These are phyloP conservation scores for Kwoniella bestiolae DNA, from an alignment of 768 basidiomycete genomes.

Conservation along the genomic window DNA sequence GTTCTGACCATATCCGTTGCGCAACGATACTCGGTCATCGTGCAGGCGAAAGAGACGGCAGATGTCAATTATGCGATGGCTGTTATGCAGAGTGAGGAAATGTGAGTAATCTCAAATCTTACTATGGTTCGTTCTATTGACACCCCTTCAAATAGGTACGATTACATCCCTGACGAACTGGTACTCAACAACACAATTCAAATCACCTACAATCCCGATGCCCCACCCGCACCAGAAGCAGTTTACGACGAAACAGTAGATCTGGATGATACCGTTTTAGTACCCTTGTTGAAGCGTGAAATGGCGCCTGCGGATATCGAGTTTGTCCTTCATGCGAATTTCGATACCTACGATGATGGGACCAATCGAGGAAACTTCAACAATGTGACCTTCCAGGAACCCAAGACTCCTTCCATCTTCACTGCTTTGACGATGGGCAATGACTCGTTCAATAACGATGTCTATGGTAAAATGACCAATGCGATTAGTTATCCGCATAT, in stretches of 20 bases:
- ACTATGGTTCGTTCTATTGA: neutral
- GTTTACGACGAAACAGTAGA: slow-evolving; percentile 58
- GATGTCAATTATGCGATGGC: slow-evolving; percentile 78
- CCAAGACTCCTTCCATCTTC: slow-evolving; percentile 73
- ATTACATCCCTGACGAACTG: slow-evolving; percentile 72
- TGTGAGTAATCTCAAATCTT: slow-evolving; percentile 57
- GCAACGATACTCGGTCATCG: slow-evolving; percentile 90
- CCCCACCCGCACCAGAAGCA: slow-evolving; percentile 63
- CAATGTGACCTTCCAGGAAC: slow-evolving; percentile 59
- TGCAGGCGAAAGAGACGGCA: slow-evolving; percentile 86
- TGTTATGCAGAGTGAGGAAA: slow-evolving; percentile 70
- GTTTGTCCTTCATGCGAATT: slow-evolving; percentile 72
- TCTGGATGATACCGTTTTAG: slow-evolving; percentile 42
- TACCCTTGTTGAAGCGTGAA: slow-evolving; percentile 66
- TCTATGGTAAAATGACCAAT: slow-evolving; percentile 79
- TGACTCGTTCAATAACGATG: slow-evolving; percentile 62
- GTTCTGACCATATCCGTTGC: slow-evolving; percentile 77
- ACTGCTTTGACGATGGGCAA: slow-evolving; percentile 75
- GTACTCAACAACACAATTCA: slow-evolving; percentile 83
- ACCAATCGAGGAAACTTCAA: slow-evolving; percentile 61
- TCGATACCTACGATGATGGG: slow-evolving; percentile 69
- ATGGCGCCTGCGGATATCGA: slow-evolving; percentile 63
- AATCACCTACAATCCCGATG: slow-evolving; percentile 71
- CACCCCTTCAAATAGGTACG: slow-evolving; percentile 71
- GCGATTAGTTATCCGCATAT: slow-evolving; percentile 70